These are phyloP conservation scores for Ormosia semicastrata DNA, from an alignment of 306 rosid species.

Conservation along the genomic window DNA sequence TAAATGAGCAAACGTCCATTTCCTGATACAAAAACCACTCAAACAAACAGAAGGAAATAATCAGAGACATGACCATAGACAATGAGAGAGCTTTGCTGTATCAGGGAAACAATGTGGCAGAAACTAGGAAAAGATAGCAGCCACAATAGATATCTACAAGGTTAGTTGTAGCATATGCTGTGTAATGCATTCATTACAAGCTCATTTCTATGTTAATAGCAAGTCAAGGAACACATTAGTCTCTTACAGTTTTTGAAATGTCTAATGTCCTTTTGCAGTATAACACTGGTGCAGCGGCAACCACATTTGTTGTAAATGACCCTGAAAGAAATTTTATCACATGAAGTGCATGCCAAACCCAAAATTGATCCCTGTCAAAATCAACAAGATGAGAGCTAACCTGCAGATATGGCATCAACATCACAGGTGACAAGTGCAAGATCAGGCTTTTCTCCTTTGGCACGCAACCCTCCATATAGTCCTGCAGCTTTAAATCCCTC, in stretches of 20 bases:
- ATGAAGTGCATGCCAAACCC: conserved; percentile 7
- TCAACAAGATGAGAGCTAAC: conserved; percentile 36
- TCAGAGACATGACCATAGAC: not conserved
- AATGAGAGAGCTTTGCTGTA: not conserved
- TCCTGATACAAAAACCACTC: not conserved
- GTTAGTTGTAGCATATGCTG: not conserved
- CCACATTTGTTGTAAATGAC: conserved; percentile 85
- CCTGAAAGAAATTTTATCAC: conserved; percentile 47
- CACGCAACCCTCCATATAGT: conserved; percentile 80
- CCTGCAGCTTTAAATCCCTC: conserved; percentile 92
- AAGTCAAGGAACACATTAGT: not conserved
- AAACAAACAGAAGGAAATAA: not conserved
- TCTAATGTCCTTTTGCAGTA: conserved; percentile 60
- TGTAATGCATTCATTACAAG: conserved; percentile 11
- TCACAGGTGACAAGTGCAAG: conserved; percentile 93
- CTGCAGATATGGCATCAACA: conserved; percentile 90
- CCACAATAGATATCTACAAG: not conserved
- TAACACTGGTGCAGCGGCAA: conserved; percentile 96
- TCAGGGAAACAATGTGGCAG: not conserved
- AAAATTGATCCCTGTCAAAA: not conserved
- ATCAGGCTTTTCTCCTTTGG: conserved; percentile 78
- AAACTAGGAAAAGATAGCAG: not conserved
- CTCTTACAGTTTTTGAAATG: conserved; percentile 58
- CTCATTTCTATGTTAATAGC: not conserved
- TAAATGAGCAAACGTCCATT: not conserved